phyloP scores from a whole-genome alignment of 2,329 filamentous ascomycete species.

The Whalleya microplaca region DNA sequence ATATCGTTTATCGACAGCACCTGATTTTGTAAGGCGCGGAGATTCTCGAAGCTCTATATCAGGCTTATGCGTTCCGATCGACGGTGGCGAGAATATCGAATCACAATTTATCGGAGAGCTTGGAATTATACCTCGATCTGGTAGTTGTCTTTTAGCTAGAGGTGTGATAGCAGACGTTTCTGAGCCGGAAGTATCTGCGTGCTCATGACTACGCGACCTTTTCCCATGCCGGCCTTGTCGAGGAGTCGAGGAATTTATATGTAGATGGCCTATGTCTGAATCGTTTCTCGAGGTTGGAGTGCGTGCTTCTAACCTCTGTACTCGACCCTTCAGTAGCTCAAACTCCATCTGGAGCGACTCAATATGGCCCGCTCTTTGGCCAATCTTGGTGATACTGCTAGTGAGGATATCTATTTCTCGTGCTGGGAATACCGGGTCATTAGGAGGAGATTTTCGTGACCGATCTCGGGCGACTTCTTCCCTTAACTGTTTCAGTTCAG shows the following conservation, averaged over 20 bases:
- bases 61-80: constrained; percentile 2
- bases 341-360: constrained; percentile 48
- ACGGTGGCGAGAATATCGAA: background rate
- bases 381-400: constrained; percentile 43
- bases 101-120: constrained; percentile 1
- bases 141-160: background rate
- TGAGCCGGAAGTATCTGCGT: background rate
- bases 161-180: background rate
- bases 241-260: background rate
- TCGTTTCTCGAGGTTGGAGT: constrained; percentile 5
- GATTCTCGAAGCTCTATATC: background rate
- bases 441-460: constrained; percentile 12
- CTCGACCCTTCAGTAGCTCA: constrained; percentile 42
- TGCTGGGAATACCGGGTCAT: constrained; percentile 29
- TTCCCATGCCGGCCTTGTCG: constrained; percentile 8
- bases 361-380: constrained; percentile 43
- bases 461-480: constrained; percentile 35
- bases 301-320: constrained; percentile 41
- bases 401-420: constrained; percentile 46
- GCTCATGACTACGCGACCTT: background rate
- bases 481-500: constrained; percentile 39
- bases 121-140: background rate
- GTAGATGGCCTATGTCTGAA: background rate
- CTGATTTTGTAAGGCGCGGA: constrained; percentile 15
- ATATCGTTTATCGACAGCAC: constrained; percentile 15